Evolutionary conservation across 345 rosid genomes (phyloP).

Genomic region (Ceriops tagal): DNA sequence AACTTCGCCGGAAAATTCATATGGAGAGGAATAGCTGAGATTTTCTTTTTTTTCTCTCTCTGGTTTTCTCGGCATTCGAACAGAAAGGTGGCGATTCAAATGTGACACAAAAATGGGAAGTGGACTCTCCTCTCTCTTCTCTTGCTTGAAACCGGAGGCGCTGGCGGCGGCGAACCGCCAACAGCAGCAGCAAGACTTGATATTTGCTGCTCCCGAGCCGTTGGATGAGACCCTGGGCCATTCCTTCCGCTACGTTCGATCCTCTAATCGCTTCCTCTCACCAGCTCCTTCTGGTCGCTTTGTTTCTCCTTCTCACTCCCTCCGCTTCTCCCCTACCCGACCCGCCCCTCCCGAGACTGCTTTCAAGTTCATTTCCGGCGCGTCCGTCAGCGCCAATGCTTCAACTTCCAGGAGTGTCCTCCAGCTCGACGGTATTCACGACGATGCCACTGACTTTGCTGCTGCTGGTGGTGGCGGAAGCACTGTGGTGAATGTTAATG

Average conservation of each 20-base stretch:
- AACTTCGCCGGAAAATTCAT: background rate
- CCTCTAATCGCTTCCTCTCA: slow-evolving; percentile 83
- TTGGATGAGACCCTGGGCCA: slow-evolving; percentile 94
- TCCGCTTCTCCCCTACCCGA: slow-evolving; percentile 78
- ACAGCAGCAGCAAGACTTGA: slow-evolving; percentile 34
- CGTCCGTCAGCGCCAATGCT: slow-evolving; percentile 81
- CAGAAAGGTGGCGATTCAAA: slow-evolving; percentile 49
- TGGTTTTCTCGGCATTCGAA: slow-evolving; percentile 28
- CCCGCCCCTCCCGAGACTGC: slow-evolving; percentile 45
- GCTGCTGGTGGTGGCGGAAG: slow-evolving; percentile 26
- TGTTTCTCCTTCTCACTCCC: slow-evolving; percentile 72
- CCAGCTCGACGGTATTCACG: slow-evolving; percentile 65
- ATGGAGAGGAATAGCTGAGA: background rate
- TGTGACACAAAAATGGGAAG: slow-evolving; percentile 79
- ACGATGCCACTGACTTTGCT: slow-evolving; percentile 65
- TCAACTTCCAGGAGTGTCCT: slow-evolving; percentile 76
- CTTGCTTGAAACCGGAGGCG: slow-evolving; percentile 62
- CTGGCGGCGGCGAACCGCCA: background rate
- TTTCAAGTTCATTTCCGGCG: slow-evolving; percentile 87
- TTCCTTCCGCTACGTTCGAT: slow-evolving; percentile 90
- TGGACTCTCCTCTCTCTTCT: slow-evolving; percentile 63
- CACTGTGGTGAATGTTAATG: slow-evolving; percentile 55
- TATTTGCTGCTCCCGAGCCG: slow-evolving; percentile 55
- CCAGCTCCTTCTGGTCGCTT: slow-evolving; percentile 88
- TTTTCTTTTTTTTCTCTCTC: background rate